These are phyloP conservation scores for Suillus lakei DNA, from an alignment of 768 basidiomycete genomes.

Conservation along the genomic window DNA sequence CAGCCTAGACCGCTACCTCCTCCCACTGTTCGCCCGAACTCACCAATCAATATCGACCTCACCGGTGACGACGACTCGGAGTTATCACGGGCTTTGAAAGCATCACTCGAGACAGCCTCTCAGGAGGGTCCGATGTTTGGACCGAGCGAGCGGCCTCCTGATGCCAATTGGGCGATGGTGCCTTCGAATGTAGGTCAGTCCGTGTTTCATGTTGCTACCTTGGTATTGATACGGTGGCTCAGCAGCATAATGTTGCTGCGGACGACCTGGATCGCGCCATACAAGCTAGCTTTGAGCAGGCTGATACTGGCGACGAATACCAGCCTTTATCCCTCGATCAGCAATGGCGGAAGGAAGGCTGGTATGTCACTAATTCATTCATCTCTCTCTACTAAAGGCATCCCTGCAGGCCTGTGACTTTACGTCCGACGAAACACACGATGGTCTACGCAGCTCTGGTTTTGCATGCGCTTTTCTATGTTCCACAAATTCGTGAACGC, in stretches of 20 bases:
- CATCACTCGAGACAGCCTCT: conserved; percentile 49
- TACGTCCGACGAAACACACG: conserved; percentile 59
- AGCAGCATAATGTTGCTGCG: conserved; percentile 43
- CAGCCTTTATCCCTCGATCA: conserved; percentile 58
- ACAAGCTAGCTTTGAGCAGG: conserved; percentile 63
- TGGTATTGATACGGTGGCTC: conserved; percentile 22
- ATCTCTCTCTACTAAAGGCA: conserved; percentile 7
- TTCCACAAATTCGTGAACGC: conserved; percentile 68
- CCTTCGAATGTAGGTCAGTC: conserved; percentile 59
- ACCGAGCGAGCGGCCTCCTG: conserved; percentile 62
- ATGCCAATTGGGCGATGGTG: conserved; percentile 73
- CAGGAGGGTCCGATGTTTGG: conserved; percentile 49
- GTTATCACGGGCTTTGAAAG: conserved; percentile 54
- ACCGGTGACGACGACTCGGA: conserved; percentile 62
- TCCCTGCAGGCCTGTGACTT: conserved; percentile 63
- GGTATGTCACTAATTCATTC: conserved; percentile 44
- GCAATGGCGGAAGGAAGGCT: conserved; percentile 56
- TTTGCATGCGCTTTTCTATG: conserved; percentile 56
- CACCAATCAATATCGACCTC: conserved; percentile 55
- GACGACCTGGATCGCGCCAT: conserved; percentile 66
- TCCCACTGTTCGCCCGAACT: conserved; percentile 27
- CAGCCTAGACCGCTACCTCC: conserved; percentile 11
- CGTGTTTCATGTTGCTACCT: conserved; percentile 2
- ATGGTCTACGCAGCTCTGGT: conserved; percentile 67
- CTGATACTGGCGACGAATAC: conserved; percentile 53